A percentile compares a stretch with the other conserved stretches of the same genome.
Evolutionary conservation across 75 land plant species (phyloP).

Genomic region (Sequoiadendron giganteum): DNA sequence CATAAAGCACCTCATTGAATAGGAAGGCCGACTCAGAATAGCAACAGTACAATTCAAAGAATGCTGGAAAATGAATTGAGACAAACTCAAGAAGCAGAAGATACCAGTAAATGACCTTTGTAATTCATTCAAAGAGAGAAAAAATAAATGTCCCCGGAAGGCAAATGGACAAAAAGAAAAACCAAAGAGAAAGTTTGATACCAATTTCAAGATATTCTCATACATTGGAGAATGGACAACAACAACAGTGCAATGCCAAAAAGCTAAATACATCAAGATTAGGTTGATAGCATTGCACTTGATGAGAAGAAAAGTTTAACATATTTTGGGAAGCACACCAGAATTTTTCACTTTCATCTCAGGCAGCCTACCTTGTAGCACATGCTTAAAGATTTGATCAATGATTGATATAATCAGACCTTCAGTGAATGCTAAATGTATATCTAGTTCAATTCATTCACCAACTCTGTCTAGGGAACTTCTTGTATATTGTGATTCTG

Average conservation of each 20-base stretch:
- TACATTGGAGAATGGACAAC: not conserved
- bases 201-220: not conserved
- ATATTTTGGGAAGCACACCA: not conserved
- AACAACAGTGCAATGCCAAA: not conserved
- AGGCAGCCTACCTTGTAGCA: not conserved
- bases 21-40: not conserved
- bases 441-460: not conserved
- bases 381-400: not conserved
- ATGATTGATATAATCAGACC: not conserved
- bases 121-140: not conserved
- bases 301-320: not conserved
- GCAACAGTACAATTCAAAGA: not conserved
- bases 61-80: not conserved
- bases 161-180: not conserved
- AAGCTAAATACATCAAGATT: not conserved
- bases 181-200: not conserved
- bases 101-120: not conserved
- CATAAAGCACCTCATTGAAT: not conserved
- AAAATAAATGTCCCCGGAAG: not conserved
- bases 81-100: not conserved
- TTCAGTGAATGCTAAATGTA: not conserved
- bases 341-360: not conserved
- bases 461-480: not conserved
- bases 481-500: not conserved
- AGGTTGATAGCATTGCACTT: not conserved